Base-by-base conservation (phyloP, 192 early-diverging fungal genomes). In the Chytriomyces sp. region DNA sequence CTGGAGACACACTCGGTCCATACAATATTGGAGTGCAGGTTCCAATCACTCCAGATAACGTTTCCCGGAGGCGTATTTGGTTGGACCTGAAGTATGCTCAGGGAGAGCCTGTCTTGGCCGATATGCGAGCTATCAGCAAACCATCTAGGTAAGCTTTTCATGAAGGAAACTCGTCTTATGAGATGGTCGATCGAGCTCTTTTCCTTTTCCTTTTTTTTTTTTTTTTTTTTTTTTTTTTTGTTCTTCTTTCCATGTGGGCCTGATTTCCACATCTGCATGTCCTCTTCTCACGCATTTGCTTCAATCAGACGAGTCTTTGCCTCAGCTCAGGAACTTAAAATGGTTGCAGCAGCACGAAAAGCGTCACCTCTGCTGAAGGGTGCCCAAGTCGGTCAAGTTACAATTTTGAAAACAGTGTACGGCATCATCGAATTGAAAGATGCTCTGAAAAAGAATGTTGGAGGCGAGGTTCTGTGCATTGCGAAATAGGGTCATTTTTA, bases 1-100 rank as follows among this genome's bases (percentile, higher is more conserved):
- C 91, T 26, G 97, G 97, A 48, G 93, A 94, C 68, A 88, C 91
- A 74, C 63, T 89, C 44, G 91, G 91, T 16, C 95, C 95, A 23
- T 84, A 71, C 71, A 50, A 81, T 8, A 5, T 43, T 26, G 94
- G 96, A 72, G 81, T 75, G 10, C 76, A 77, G 16, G 91, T 92
- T 5, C 88, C 92, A 24, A 91, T 93, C 50, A 94, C 93, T 5
- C 90, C 93, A 49, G 89, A 91, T 75, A 95, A 95, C 72, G 81
- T 96, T 44, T 92, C 96, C 7, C 90, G 89, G 28, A 91, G 94
- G 43, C 88, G 94, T 23, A 80, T 99, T 45, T 99, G 97, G 97
- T 89, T 99, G 46, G 88, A 93, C 62, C 89, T 99, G 65, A 99
- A 99, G 85, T 99, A 97, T 90, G 86, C 89, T 77, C 87, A 95